Percentiles rank a stretch among this genome's conserved stretches.
Evolutionary conservation across 179 eudicot species (phyloP).

Genomic region (Silene vulgaris): DNA sequence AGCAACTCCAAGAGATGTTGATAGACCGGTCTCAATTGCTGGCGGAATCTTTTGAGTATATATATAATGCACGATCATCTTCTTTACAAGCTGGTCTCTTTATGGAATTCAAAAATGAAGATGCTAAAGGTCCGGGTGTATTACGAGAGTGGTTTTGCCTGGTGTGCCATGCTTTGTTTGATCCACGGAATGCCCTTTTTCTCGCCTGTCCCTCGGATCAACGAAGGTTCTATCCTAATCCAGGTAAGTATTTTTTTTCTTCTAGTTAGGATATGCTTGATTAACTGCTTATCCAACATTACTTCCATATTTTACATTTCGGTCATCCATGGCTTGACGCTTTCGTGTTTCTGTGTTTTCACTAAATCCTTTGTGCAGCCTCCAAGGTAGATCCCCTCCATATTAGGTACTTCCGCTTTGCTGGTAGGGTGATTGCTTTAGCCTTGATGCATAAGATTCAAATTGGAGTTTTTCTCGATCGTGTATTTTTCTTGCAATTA

Average conservation of each 20-base stretch:
- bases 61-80: constrained; percentile 45
- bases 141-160: constrained; percentile 91
- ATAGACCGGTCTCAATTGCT: constrained; percentile 75
- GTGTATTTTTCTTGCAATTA: constrained; percentile 61
- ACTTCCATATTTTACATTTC: too few species aligned
- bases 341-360: constrained; percentile 10
- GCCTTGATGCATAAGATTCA: constrained; percentile 86
- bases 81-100: constrained; percentile 63
- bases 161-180: constrained; percentile 75
- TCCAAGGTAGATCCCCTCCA: constrained; percentile 80
- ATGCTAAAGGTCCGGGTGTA: constrained; percentile 97
- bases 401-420: constrained; percentile 65
- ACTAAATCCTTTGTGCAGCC: constrained; percentile 47
- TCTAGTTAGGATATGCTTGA: too few species aligned
- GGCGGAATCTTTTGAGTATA: constrained; percentile 81
- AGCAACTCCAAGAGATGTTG: constrained; percentile 82
- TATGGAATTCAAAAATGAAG: constrained; percentile 89
- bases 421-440: constrained; percentile 80
- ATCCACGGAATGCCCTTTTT: constrained; percentile 79
- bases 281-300: not conserved
- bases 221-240: constrained; percentile 88
- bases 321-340: not conserved
- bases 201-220: constrained; percentile 76
- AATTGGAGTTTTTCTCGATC: constrained; percentile 78
- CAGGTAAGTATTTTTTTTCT: constrained; percentile 41